Percentiles rank a stretch among this genome's conserved stretches.
These are phyloP conservation scores for Wakefieldia striispora DNA, from an alignment of 768 basidiomycete genomes.

Conservation along the genomic window DNA sequence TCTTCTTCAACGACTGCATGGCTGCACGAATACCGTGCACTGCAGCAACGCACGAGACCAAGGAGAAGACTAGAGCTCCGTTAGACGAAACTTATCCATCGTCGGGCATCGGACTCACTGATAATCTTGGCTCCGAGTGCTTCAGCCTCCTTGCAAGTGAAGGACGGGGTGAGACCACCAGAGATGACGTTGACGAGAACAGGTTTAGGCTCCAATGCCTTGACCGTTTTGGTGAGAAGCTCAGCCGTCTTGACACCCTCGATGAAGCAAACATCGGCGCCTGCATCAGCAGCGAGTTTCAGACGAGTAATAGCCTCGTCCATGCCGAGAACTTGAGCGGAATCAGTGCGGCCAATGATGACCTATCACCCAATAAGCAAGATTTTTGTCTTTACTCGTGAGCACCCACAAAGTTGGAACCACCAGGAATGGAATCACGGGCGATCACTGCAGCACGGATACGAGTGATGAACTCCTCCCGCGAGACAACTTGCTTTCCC, in stretches of 20 bases:
- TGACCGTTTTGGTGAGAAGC: slow-evolving; percentile 60
- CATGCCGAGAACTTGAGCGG: slow-evolving; percentile 77
- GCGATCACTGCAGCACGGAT: slow-evolving; percentile 78
- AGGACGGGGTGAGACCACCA: slow-evolving; percentile 73
- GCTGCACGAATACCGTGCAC: slow-evolving; percentile 78
- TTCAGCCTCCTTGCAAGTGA: slow-evolving; percentile 69
- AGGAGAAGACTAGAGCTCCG: slow-evolving; percentile 56
- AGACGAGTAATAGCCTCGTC: slow-evolving; percentile 68
- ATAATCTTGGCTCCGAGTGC: slow-evolving; percentile 72
- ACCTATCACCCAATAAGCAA: slow-evolving; percentile 37
- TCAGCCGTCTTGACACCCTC: slow-evolving; percentile 73
- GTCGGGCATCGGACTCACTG: slow-evolving; percentile 43
- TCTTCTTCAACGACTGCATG: slow-evolving; percentile 72
- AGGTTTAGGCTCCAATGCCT: slow-evolving; percentile 68
- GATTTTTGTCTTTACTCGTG: not conserved
- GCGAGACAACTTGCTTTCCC: slow-evolving; percentile 79
- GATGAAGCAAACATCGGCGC: slow-evolving; percentile 81
- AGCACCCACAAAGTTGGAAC: slow-evolving; percentile 63
- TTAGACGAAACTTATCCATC: not conserved
- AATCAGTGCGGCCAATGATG: slow-evolving; percentile 75
- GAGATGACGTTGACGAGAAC: slow-evolving; percentile 81
- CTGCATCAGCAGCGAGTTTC: slow-evolving; percentile 67
- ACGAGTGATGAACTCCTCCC: slow-evolving; percentile 71
- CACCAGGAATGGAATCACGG: slow-evolving; percentile 71
- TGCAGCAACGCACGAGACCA: slow-evolving; percentile 74